Evolutionary conservation across 768 basidiomycete species (phyloP).

Genomic region (Boletellus ananas): DNA sequence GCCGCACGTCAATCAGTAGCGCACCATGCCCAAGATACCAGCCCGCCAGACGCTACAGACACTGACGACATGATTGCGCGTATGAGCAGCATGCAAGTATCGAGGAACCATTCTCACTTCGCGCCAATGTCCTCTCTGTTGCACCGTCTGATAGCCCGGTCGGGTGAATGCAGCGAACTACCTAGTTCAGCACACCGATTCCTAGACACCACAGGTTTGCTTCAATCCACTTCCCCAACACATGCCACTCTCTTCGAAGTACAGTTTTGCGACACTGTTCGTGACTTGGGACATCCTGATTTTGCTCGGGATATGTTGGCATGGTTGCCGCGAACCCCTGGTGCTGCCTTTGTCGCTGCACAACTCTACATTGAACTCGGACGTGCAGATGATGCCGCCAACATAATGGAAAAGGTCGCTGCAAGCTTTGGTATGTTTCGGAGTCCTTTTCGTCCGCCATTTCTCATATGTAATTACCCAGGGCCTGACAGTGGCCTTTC

Average conservation of each 20-base stretch:
- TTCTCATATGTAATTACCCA: conserved; percentile 21
- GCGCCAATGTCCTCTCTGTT: conserved; percentile 59
- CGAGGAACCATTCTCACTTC: conserved; percentile 43
- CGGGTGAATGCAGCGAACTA: conserved; percentile 45
- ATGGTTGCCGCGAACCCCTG: conserved; percentile 78
- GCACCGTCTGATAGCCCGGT: conserved; percentile 56
- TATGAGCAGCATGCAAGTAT: conserved; percentile 74
- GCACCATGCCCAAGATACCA: conserved; percentile 29
- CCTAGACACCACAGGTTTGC: conserved; percentile 60
- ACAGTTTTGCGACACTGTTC: conserved; percentile 65
- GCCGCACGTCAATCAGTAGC: conserved; percentile 57
- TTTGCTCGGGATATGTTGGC: conserved; percentile 62
- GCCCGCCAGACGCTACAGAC: conserved; percentile 31
- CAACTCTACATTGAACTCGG: conserved; percentile 64
- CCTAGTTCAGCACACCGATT: conserved; percentile 66
- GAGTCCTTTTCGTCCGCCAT: neutral
- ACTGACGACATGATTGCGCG: conserved; percentile 64
- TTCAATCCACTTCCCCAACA: conserved; percentile 66
- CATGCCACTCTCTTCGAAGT: conserved; percentile 67
- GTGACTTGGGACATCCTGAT: conserved; percentile 58
- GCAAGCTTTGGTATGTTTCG: conserved; percentile 64
- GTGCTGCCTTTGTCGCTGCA: conserved; percentile 68
- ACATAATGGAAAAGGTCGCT: conserved; percentile 68
- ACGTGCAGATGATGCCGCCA: conserved; percentile 68
- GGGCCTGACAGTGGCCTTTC: conserved; percentile 49